Evolutionary conservation across 768 basidiomycete genomes (phyloP), one percentile per base, ranked within the genome.

Genomic region (Wakefieldia striispora): DNA sequence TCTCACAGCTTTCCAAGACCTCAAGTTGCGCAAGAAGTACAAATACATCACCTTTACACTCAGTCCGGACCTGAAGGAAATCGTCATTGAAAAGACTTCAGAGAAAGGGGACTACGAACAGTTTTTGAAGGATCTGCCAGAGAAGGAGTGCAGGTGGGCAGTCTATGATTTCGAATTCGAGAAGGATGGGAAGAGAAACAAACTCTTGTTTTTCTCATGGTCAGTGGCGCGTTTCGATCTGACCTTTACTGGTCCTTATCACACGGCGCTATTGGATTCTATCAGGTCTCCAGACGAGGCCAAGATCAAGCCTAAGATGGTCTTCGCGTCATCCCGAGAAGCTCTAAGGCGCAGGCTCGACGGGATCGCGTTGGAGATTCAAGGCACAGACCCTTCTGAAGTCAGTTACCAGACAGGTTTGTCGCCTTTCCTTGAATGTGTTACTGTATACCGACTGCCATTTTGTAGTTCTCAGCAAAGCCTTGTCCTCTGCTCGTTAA

Each of bases 251-350:
- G 7, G 17, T 41, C 3, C 33, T 53, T 27, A 48, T 35, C 37
- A 31, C 44, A 8, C 3, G 19, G 17, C 24, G 11, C 17, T 31
- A 16, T 24, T 6, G 16, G 3, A 41, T 54, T 31, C 27, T n/a
- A 36, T 23, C 62, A 97, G 95, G 95, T 78, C 84, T 16, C 95
- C 97, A 53, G 94, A 97, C 61, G 68, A 65, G 19, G 84, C 93
- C 38, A 88, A 82, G 75, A 76, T 95, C 69, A 94, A 84, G 74
- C 71, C 79, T 65, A 97, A 95, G 86, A 97, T 98, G 95, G 64
- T 97, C 59, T 88, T 80, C 70, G 88, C 95, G n/a, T 84, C 91
- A 20, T 97, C 95, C 44, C 88, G 84, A 66, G 89, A 92, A 13
- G 87, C 86, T 6, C 70, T 99, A 47, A 81, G 82, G 63, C 80